These are phyloP conservation scores for Microdochium paspali DNA, from an alignment of 2,329 filamentous ascomycete genomes.

Conservation along the genomic window DNA sequence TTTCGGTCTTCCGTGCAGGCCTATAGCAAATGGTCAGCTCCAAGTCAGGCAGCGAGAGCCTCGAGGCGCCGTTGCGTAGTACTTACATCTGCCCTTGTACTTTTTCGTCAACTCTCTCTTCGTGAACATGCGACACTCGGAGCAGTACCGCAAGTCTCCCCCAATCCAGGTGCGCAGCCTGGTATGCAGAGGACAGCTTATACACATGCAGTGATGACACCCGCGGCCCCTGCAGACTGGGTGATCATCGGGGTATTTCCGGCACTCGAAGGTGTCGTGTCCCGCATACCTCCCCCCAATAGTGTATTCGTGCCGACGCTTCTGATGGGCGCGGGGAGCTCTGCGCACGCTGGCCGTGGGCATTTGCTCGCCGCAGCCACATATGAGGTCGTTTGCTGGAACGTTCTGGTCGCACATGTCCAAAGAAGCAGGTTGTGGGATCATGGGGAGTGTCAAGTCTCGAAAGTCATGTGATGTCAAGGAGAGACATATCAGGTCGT, in stretches of 20 bases:
- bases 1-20: background rate
- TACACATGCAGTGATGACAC: background rate
- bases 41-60: background rate
- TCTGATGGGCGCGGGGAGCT: background rate
- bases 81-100: background rate
- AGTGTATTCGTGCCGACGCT: background rate
- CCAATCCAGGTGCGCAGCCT: background rate
- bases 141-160: background rate
- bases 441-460: background rate
- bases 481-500: background rate
- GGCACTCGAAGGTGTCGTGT: background rate
- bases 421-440: background rate
- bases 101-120: background rate
- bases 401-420: background rate
- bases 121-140: background rate
- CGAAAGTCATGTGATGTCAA: background rate
- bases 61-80: background rate
- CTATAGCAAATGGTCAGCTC: background rate
- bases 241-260: background rate
- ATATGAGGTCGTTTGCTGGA: background rate
- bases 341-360: background rate
- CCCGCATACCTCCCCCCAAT: background rate
- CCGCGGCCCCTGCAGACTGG: background rate
- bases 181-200: background rate
- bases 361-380: background rate